Percentiles rank a stretch among this genome's conserved stretches.
Evolutionary conservation across 2,329 filamentous ascomycete genomes (phyloP).

Genomic region (Trichoderma harzianum): DNA sequence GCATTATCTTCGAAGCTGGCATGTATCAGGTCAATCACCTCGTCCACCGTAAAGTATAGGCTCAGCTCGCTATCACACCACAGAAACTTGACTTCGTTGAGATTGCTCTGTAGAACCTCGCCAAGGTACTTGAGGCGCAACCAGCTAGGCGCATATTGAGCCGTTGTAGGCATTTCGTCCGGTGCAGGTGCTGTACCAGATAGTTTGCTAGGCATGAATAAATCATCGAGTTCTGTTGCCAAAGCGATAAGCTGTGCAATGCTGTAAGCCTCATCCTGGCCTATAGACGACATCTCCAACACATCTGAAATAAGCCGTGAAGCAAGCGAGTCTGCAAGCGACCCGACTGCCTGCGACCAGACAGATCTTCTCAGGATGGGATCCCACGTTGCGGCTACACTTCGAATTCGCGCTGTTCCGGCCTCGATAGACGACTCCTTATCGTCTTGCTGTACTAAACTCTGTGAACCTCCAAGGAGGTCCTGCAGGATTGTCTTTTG

Average conservation of each 20-base stretch:
- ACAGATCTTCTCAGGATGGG: slow-evolving; percentile 56
- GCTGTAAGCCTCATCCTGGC: slow-evolving; percentile 61
- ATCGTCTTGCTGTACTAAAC: slow-evolving; percentile 56
- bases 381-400: slow-evolving; percentile 55
- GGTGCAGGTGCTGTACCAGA: slow-evolving; percentile 26
- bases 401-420: slow-evolving; percentile 51
- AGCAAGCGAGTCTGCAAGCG: slow-evolving; percentile 56
- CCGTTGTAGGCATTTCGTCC: slow-evolving; percentile 51
- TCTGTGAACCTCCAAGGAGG: slow-evolving; percentile 58
- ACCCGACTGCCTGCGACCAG: slow-evolving; percentile 61
- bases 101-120: slow-evolving; percentile 63
- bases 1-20: slow-evolving; percentile 63
- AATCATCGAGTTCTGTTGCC: slow-evolving; percentile 56
- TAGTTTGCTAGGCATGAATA: slow-evolving; percentile 52
- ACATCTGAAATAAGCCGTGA: slow-evolving; percentile 60
- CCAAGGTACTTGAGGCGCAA: slow-evolving; percentile 61
- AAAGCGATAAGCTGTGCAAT: slow-evolving; percentile 57
- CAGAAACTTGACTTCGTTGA: slow-evolving; percentile 59
- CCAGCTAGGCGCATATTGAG: slow-evolving; percentile 61
- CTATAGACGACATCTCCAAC: slow-evolving; percentile 58
- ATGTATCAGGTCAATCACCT: slow-evolving; percentile 60
- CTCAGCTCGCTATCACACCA: slow-evolving; percentile 66
- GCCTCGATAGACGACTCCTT: slow-evolving; percentile 51
- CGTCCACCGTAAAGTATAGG: slow-evolving; percentile 57
- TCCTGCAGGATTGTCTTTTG: slow-evolving; percentile 62